Conservation (phyloP, 129 eudicot species). For the Smallanthus sonchifolius region DNA sequence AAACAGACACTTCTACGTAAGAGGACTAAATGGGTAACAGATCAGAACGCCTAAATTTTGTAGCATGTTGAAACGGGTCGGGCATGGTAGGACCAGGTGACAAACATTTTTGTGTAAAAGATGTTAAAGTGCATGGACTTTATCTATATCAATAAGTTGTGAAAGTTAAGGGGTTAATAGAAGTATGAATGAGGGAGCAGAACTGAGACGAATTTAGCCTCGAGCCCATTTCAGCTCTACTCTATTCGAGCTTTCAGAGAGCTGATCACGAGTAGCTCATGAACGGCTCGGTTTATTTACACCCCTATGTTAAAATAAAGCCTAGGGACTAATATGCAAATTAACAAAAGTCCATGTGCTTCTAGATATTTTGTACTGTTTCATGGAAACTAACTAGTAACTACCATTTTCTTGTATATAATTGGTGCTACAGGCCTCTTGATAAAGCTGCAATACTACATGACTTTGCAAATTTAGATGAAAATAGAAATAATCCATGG, state of each 20-base stretch:
- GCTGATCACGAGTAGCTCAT: not conserved
- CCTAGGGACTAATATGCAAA: not conserved
- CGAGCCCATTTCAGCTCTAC: not conserved
- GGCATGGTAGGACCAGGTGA: not conserved
- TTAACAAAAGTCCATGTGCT: not conserved
- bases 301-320: not conserved
- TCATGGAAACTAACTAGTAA: not conserved
- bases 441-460: conserved; percentile 88
- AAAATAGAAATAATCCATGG: conserved; percentile 44
- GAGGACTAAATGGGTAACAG: not conserved
- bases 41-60: not conserved
- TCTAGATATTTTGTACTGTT: not conserved
- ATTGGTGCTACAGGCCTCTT: conserved; percentile 48
- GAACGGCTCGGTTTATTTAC: not conserved
- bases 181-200: too few relatives aligned
- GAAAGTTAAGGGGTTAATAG: not conserved
- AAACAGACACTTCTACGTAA: not conserved
- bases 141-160: not conserved
- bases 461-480: conserved; percentile 35
- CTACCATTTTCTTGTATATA: conserved; percentile 1
- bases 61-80: not conserved
- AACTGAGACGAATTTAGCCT: too few relatives aligned
- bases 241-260: not conserved
- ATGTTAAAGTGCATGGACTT: not conserved
- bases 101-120: not conserved